These are phyloP conservation scores for Sporothrix schenckii DNA, from an alignment of 2,329 filamentous ascomycete species.

Conservation along the genomic window DNA sequence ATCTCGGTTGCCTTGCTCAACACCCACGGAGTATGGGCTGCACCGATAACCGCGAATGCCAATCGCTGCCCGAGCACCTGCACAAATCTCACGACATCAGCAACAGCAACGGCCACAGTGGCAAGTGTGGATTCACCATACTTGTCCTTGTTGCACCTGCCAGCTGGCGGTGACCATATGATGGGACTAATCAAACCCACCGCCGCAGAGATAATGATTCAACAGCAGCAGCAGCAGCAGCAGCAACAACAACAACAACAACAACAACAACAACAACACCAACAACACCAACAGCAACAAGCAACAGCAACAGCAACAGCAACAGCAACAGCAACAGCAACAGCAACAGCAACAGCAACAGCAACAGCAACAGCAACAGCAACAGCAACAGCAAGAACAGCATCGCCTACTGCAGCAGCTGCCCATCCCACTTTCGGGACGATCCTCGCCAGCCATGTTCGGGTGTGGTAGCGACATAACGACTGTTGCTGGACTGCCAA, in stretches of 20 bases:
- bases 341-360: too few species aligned
- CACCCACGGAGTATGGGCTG: slow-evolving; percentile 36
- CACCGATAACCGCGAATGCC: neutral
- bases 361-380: neutral
- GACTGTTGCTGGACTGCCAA: neutral
- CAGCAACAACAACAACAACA: too few species aligned
- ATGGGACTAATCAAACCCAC: slow-evolving; percentile 5
- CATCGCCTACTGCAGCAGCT: neutral
- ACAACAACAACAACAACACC: too few species aligned
- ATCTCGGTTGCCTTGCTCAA: slow-evolving; percentile 37
- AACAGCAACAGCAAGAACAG: neutral
- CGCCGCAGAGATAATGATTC: slow-evolving; percentile 17
- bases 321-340: too few species aligned
- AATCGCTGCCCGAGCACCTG: slow-evolving; percentile 17
- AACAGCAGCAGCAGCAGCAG: neutral
- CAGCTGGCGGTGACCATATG: neutral
- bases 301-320: slow-evolving; percentile 3
- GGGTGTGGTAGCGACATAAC: neutral
- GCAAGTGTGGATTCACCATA: slow-evolving; percentile 15
- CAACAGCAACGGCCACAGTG: neutral
- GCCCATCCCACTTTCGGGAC: neutral
- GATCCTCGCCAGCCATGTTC: slow-evolving; percentile 18
- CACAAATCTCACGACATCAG: slow-evolving; percentile 22
- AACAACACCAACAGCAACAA: too few species aligned
- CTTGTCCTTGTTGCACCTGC: neutral